Evolutionary conservation across 2,329 filamentous ascomycete genomes (phyloP).

Genomic region (Aspergillus spinulosporus): DNA sequence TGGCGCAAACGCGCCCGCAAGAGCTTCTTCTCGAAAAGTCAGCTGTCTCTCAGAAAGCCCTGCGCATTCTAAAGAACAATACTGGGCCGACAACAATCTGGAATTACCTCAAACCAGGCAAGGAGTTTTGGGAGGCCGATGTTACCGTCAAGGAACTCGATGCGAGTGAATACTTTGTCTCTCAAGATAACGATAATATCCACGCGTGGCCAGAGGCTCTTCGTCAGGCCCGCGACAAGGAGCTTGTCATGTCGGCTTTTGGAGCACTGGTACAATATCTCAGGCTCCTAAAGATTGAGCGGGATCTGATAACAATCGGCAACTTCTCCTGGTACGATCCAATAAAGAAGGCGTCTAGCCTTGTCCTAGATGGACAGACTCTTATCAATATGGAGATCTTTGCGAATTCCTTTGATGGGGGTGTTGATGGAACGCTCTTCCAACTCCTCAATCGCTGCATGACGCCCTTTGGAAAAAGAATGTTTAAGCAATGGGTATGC

Average conservation of each 20-base stretch:
- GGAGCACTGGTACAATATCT: constrained; percentile 88
- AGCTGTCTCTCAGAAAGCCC: constrained; percentile 78
- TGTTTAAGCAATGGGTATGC: constrained; percentile 96
- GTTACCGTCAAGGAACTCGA: constrained; percentile 78
- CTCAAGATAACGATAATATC: constrained; percentile 56
- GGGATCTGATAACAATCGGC: constrained; percentile 79
- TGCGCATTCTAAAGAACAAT: constrained; percentile 95
- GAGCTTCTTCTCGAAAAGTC: constrained; percentile 90
- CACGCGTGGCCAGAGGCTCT: constrained; percentile 78
- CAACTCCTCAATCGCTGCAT: constrained; percentile 88
- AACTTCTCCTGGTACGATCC: constrained; percentile 92
- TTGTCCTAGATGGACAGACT: constrained; percentile 93
- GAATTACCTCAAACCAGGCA: constrained; percentile 84
- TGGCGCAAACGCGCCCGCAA: constrained; percentile 85
- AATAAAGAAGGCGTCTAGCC: constrained; percentile 82
- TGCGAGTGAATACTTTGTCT: constrained; percentile 74
- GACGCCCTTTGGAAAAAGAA: constrained; percentile 93
- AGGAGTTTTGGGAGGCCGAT: constrained; percentile 90
- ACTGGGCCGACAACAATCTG: constrained; percentile 89
- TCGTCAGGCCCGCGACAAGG: constrained; percentile 70
- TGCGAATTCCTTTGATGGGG: constrained; percentile 85
- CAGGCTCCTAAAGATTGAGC: constrained; percentile 81
- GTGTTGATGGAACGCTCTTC: constrained; percentile 83
- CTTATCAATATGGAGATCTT: constrained; percentile 98
- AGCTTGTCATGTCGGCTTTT: constrained; percentile 84